Percentiles rank a stretch among this genome's conserved stretches.
These are phyloP conservation scores for Tuber indicum DNA, from an alignment of 495 filamentous ascomycete genomes.

Conservation along the genomic window DNA sequence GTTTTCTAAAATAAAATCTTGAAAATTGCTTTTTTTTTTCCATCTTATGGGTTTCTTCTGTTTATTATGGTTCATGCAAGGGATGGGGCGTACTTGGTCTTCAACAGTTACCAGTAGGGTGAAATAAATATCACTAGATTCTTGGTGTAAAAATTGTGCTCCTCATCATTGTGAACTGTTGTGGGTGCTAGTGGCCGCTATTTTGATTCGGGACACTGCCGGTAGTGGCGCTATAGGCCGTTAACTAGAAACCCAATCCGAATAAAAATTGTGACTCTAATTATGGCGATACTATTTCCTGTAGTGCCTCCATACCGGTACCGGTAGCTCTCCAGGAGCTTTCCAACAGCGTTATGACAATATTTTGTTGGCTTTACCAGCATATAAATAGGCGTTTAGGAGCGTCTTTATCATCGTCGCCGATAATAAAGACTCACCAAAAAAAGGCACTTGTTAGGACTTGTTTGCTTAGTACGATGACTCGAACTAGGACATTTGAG, in stretches of 20 bases:
- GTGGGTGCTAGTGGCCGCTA: neutral
- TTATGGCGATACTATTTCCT: neutral
- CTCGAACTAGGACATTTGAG: too few species aligned
- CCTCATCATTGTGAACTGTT: neutral
- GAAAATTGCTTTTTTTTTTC: conserved; percentile 13
- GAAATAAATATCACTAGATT: conserved; percentile 14
- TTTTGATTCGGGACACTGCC: neutral
- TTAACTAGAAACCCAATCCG: neutral
- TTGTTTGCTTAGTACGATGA: too few species aligned
- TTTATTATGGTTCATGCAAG: conserved; percentile 16
- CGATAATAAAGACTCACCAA: too few species aligned
- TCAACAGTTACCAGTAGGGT: conserved; percentile 40
- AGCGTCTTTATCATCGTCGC: too few species aligned
- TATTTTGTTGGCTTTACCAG: too few species aligned
- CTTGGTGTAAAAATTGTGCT: neutral
- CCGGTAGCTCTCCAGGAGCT: too few species aligned
- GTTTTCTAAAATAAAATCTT: conserved; percentile 25
- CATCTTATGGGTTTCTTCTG: conserved; percentile 30
- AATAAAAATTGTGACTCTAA: neutral
- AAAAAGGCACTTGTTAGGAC: too few species aligned
- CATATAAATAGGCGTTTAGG: too few species aligned
- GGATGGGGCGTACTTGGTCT: conserved; percentile 42
- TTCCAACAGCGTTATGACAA: too few species aligned
- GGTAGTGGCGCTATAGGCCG: neutral
- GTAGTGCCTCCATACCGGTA: too few species aligned